Evolutionary conservation across 129 eudicot genomes (phyloP).

Genomic region (Pseudognaphalium luteoalbum): DNA sequence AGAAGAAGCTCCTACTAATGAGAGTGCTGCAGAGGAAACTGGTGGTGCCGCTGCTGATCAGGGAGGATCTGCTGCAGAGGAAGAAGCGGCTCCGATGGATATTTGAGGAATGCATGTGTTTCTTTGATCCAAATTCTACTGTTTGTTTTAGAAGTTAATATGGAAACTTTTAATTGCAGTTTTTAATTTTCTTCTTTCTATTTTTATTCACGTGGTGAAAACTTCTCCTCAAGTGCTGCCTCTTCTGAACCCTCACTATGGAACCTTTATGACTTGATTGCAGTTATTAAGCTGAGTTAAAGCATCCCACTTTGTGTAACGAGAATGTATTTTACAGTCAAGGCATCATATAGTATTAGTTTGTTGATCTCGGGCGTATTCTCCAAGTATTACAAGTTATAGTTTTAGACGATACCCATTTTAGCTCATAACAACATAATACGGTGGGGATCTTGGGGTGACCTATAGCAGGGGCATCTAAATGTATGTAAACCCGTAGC

Average conservation of each 20-base stretch:
- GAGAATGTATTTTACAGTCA: no score
- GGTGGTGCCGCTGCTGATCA: conserved; percentile 39
- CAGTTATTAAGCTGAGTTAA: conserved; percentile 9
- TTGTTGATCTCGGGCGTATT: no score
- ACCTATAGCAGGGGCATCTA: no score
- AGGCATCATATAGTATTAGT: no score
- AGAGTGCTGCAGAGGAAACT: conserved; percentile 43
- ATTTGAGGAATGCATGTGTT: conserved; percentile 47
- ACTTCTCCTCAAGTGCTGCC: conserved; percentile 10
- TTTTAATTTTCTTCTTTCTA: not conserved
- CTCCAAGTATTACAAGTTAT: no score
- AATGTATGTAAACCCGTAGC: no score
- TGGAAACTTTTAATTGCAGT: conserved; percentile 23
- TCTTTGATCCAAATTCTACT: not conserved
- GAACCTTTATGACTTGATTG: conserved; percentile 13
- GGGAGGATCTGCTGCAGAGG: conserved; percentile 53
- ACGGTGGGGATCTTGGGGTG: no score
- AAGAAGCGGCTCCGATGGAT: conserved; percentile 80
- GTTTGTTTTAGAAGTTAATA: conserved; percentile 29
- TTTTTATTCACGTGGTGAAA: conserved; percentile 9
- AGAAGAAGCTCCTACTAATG: conserved; percentile 64
- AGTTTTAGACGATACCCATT: no score
- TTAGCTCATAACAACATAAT: no score
- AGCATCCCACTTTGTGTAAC: conserved; percentile 9
- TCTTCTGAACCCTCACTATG: conserved; percentile 19